These are phyloP conservation scores for Besnoitia besnoiti DNA, from an alignment of 169 alveolate species.

Conservation along the genomic window DNA sequence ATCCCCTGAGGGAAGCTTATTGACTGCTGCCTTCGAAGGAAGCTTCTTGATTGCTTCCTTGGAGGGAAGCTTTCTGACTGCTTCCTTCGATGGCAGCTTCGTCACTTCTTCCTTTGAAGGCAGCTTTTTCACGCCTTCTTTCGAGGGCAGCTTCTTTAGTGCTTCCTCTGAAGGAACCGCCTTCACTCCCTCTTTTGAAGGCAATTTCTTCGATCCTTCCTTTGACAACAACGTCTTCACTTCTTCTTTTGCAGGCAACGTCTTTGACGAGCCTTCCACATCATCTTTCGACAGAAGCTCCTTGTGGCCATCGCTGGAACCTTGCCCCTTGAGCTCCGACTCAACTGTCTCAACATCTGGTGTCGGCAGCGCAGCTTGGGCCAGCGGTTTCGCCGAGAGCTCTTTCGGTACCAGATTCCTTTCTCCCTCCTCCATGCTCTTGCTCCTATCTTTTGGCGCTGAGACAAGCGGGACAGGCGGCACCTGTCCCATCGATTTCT, in stretches of 20 bases:
- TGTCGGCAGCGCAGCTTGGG: background rate
- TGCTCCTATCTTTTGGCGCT: no score
- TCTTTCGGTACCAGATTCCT: no score
- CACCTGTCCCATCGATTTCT: background rate
- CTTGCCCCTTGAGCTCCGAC: background rate
- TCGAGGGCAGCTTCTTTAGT: background rate
- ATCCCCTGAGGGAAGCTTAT: background rate
- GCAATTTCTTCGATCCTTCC: background rate
- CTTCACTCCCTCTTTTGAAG: background rate
- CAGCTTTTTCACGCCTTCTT: background rate
- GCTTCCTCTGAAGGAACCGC: background rate
- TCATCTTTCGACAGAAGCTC: background rate
- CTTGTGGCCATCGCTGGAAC: background rate
- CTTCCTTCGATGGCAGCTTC: background rate
- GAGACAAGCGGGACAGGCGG: background rate
- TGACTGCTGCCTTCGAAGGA: background rate
- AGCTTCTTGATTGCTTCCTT: background rate
- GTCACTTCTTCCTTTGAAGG: background rate
- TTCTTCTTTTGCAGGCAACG: background rate
- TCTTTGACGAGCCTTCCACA: background rate
- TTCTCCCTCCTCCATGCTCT: no score
- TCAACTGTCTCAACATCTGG: no score
- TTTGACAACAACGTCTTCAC: background rate
- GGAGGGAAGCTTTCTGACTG: background rate
- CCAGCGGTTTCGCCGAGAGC: background rate